Base-by-base conservation (phyloP, 2,329 filamentous ascomycete genomes). In the Magnaporthales sp. region DNA sequence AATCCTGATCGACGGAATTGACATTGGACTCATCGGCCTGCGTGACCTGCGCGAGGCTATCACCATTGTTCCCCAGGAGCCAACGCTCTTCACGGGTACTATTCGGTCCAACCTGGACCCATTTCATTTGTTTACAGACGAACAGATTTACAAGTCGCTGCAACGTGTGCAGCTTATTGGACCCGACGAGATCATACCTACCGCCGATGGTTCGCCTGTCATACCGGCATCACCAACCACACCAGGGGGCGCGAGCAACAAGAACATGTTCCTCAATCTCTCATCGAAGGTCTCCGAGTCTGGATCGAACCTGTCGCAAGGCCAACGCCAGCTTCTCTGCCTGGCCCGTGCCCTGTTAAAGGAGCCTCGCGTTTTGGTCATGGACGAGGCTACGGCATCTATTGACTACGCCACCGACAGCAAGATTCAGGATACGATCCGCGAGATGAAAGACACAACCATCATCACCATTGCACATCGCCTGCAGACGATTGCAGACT, bases 391-490 rank as follows among this genome's bases (percentile, higher is more conserved):
- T 11, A 64, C 62, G 2, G 46, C 31, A 26, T 64, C 62, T 5
- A 88, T 91, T 6, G 89, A 91, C 71, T 89, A 91, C 73, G 89
- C 91, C 71, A 91, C 89, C 0, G 89, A 91, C 69, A 83, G 86
- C 70, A 89, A 89, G 78, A 90, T 91, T 69, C 89, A 91, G 73
- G 76, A 77, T 62, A 89, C 88, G 0, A 93, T 99, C 68, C 90
- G 93, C n/a, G 91, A 97, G 76, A 85, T 98, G 72, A 90, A 89
- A 70, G 92, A 93, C 76, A 32, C 62, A 5, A 99, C 95, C 0
- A 97, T 96, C 68, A 91, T 98, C 75, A 98, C 95, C 0, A 98
- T 99, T 73, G 95, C 95, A 0, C 95, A 99, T 78, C 88, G 95
- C 22, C 82, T 99, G 70, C 93, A 97, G 75, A 99, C 95, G 0